phyloP scores from a whole-genome alignment of 495 filamentous ascomycete species.

The Xylaria intraflava region DNA sequence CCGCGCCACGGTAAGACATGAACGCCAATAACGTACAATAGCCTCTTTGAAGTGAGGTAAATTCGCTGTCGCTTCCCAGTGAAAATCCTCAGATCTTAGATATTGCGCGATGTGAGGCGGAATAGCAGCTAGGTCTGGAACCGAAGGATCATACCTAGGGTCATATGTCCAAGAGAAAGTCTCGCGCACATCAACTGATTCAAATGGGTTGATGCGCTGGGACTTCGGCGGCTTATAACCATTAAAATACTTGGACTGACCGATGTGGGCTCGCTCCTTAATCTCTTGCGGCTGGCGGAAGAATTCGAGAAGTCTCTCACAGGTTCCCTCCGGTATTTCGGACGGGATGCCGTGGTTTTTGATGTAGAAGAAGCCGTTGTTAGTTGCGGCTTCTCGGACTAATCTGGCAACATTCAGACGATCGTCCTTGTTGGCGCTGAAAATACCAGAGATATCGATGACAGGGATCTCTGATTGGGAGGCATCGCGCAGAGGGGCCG shows the following conservation, averaged over 20 bases:
- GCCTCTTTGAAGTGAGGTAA: constrained; percentile 40
- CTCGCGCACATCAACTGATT: constrained; percentile 31
- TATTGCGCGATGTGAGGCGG: constrained; percentile 26
- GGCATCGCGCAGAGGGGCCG: constrained; percentile 33
- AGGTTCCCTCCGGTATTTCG: constrained; percentile 26
- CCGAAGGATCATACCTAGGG: constrained; percentile 37
- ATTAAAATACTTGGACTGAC: constrained; percentile 18
- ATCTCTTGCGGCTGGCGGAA: constrained; percentile 37
- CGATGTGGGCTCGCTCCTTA: constrained; percentile 31
- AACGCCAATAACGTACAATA: constrained; percentile 38
- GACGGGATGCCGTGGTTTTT: constrained; percentile 45
- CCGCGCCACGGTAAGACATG: constrained; percentile 40
- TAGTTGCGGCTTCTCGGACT: constrained; percentile 37
- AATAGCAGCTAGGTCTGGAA: constrained; percentile 20
- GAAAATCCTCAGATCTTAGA: constrained; percentile 31
- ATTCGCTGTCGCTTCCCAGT: constrained; percentile 41
- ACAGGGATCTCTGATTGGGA: constrained; percentile 45
- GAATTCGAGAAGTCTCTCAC: constrained; percentile 31
- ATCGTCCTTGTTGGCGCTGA: constrained; percentile 24
- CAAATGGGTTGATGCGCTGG: constrained; percentile 28
- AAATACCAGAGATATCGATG: constrained; percentile 38
- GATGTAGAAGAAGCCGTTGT: constrained; percentile 46
- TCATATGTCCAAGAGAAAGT: constrained; percentile 41
- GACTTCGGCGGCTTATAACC: constrained; percentile 20
- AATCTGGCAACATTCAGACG: constrained; percentile 32